Conservation (phyloP, 495 filamentous ascomycete genomes). For the Aspergillus mulundensis region DNA sequence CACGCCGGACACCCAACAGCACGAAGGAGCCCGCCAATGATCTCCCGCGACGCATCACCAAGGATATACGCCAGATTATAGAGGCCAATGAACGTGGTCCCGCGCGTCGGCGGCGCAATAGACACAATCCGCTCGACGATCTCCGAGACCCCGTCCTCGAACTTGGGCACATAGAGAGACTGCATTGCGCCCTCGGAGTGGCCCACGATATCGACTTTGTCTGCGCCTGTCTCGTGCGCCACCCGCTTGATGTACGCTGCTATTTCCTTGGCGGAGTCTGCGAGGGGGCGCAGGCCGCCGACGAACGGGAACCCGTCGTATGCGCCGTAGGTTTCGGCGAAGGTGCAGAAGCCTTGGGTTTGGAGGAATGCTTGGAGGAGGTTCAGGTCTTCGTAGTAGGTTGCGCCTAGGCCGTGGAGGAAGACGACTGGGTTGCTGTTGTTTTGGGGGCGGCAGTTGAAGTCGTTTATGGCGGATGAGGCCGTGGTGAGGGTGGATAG, state of each 20-base stretch:
- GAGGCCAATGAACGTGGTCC: conserved; percentile 43
- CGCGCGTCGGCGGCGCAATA: conserved; percentile 50
- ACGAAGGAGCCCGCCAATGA: conserved; percentile 31
- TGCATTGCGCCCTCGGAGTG: conserved; percentile 55
- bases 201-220: conserved; percentile 48
- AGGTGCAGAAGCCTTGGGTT: conserved; percentile 49
- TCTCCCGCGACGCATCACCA: conserved; percentile 31
- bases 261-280: conserved; percentile 45
- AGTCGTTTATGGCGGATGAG: conserved; percentile 34
- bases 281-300: conserved; percentile 44
- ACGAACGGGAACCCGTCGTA: conserved; percentile 43
- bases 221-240: conserved; percentile 33
- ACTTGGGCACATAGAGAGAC: conserved; percentile 50
- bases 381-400: conserved; percentile 50
- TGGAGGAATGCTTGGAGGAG: conserved; percentile 49
- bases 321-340: conserved; percentile 48
- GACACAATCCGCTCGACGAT: conserved; percentile 45
- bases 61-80: conserved; percentile 44
- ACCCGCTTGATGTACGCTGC: conserved; percentile 46
- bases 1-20: conserved; percentile 45
- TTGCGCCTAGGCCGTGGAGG: conserved; percentile 51
- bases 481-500: conserved; percentile 15
- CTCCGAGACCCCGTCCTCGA: conserved; percentile 36
- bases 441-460: conserved; percentile 31
- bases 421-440: conserved; percentile 47